Evolutionary conservation across 495 filamentous ascomycete species (phyloP).

Genomic region (Penicillium bialowiezense): DNA sequence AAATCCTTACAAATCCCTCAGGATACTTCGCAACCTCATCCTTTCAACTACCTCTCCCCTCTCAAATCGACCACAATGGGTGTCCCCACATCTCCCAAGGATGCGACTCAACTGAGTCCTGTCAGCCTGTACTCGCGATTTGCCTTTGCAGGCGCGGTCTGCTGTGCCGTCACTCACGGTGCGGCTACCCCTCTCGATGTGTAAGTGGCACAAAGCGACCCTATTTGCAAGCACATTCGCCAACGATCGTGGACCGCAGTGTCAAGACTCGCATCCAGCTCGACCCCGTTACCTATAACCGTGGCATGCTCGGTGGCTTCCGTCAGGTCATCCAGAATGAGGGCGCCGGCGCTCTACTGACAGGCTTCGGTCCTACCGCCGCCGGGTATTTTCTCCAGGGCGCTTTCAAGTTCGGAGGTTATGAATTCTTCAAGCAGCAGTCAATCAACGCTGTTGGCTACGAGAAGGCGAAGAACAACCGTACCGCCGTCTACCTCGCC

Average conservation of each 20-base stretch:
- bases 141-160: conserved; percentile 74
- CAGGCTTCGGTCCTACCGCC: conserved; percentile 81
- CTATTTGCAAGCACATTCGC: neutral
- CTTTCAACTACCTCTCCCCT: neutral
- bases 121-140: conserved; percentile 69
- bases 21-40: neutral
- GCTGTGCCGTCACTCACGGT: conserved; percentile 93
- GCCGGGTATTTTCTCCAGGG: conserved; percentile 95
- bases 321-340: conserved; percentile 77
- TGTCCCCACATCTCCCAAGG: conserved; percentile 26
- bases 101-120: conserved; percentile 48
- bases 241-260: conserved; percentile 41
- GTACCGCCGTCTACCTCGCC: conserved; percentile 84
- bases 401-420: conserved; percentile 93
- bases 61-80: conserved; percentile 33
- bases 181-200: conserved; percentile 92
- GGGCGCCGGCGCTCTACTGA: conserved; percentile 85
- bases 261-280: conserved; percentile 96
- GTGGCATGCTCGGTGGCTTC: conserved; percentile 84
- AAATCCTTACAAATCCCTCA: conserved; percentile 29
- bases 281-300: conserved; percentile 87
- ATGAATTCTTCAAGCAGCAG: conserved; percentile 95
- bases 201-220: conserved; percentile 55
- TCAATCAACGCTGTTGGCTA: conserved; percentile 76
- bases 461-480: conserved; percentile 80